These are phyloP conservation scores for Russula lepida DNA, from an alignment of 768 basidiomycete genomes.

Conservation along the genomic window DNA sequence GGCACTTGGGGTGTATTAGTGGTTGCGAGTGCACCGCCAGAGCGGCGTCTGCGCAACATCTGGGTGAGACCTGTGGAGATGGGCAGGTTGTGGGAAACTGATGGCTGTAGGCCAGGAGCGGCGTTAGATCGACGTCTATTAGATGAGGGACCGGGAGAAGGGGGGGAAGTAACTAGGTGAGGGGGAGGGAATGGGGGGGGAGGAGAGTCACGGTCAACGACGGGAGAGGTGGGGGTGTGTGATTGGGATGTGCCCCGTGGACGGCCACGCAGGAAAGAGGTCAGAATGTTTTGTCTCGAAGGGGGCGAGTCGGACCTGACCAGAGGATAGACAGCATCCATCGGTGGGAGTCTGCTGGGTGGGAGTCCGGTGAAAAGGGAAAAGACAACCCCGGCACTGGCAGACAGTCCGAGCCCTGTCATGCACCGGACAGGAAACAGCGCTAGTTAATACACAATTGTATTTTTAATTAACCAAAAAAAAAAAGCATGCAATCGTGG, in stretches of 20 bases:
- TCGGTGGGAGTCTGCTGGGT: too few relatives aligned
- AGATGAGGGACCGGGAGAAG: slow-evolving; percentile 25
- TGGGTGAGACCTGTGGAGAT: slow-evolving; percentile 39
- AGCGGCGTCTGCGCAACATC: slow-evolving; percentile 61
- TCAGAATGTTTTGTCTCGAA: slow-evolving; percentile 57
- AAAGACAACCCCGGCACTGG: too few relatives aligned
- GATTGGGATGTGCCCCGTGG: slow-evolving; percentile 62
- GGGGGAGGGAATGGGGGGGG: slow-evolving; percentile 37
- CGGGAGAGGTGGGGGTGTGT: slow-evolving; percentile 32
- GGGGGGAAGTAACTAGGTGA: slow-evolving; percentile 19
- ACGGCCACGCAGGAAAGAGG: slow-evolving; percentile 61
- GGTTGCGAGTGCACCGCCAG: slow-evolving; percentile 45
- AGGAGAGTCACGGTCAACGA: slow-evolving; percentile 33
- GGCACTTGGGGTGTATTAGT: slow-evolving; percentile 25
- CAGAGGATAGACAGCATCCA: slow-evolving; percentile 5
- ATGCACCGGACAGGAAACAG: not conserved
- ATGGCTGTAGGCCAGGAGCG: slow-evolving; percentile 30
- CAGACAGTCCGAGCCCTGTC: not conserved
- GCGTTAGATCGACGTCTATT: slow-evolving; percentile 37
- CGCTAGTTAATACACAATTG: not conserved
- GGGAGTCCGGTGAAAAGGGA: not conserved
- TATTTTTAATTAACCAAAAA: not conserved
- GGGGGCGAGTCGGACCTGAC: slow-evolving; percentile 22
- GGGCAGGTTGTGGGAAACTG: slow-evolving; percentile 30
- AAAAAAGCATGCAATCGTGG: not conserved